A percentile compares a stretch with the other conserved stretches of the same genome.
phyloP scores from a whole-genome alignment of 176 grass and related monocot genomes.

The Olyra latifolia region DNA sequence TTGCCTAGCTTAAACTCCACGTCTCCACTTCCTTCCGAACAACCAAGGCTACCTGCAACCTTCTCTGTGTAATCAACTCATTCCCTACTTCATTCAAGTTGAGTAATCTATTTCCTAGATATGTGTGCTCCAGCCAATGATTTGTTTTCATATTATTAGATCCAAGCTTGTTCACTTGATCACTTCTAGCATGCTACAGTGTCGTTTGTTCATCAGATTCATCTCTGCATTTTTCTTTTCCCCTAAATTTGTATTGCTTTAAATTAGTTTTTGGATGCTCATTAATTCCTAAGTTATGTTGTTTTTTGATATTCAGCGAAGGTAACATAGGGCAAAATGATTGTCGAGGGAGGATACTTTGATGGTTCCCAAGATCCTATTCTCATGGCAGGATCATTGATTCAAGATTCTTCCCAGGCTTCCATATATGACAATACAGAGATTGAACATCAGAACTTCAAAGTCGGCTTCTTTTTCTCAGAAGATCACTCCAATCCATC shows the following conservation, averaged over 20 bases:
- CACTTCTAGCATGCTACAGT: constrained; percentile 25
- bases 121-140: neutral
- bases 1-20: constrained; percentile 42
- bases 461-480: constrained; percentile 39
- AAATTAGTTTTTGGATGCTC: constrained; percentile 17
- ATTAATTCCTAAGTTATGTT: constrained; percentile 8
- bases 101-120: constrained; percentile 31
- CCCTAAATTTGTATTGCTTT: constrained; percentile 26
- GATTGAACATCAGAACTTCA: constrained; percentile 36
- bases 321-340: constrained; percentile 46
- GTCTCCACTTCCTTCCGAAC: constrained; percentile 43
- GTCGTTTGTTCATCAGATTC: constrained; percentile 23
- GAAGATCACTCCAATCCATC: constrained; percentile 52
- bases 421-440: constrained; percentile 41
- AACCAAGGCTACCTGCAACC: constrained; percentile 35
- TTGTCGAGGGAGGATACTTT: constrained; percentile 51
- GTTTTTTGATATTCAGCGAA: constrained; percentile 26
- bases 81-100: constrained; percentile 41
- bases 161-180: neutral
- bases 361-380: constrained; percentile 52
- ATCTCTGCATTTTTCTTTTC: constrained; percentile 20
- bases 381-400: constrained; percentile 52
- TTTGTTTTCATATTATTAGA: constrained; percentile 28
- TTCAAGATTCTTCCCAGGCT: constrained; percentile 45
- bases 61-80: constrained; percentile 40